phyloP scores from a whole-genome alignment of 2,329 filamentous ascomycete species.

The Fusarium illudens region DNA sequence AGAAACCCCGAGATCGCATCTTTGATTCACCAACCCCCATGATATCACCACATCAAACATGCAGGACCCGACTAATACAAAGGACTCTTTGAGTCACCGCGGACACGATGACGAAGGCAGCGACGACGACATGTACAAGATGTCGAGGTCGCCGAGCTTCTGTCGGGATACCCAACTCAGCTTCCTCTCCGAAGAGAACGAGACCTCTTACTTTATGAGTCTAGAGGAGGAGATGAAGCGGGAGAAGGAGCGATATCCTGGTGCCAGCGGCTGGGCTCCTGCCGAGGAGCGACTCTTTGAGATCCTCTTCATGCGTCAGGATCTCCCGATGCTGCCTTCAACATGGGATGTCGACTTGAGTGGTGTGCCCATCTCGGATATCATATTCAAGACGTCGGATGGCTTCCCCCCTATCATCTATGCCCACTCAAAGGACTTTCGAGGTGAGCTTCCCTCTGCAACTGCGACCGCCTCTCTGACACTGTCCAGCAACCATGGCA shows the following conservation, averaged over 20 bases:
- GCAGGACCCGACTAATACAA: slow-evolving; percentile 9
- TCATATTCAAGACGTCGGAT: slow-evolving; percentile 47
- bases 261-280: slow-evolving; percentile 59
- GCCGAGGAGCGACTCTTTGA: slow-evolving; percentile 58
- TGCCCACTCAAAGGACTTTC: slow-evolving; percentile 49
- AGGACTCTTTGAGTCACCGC: slow-evolving; percentile 12
- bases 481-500: slow-evolving; percentile 49
- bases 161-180: slow-evolving; percentile 8
- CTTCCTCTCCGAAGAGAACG: slow-evolving; percentile 13
- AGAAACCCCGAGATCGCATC: neutral
- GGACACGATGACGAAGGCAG: slow-evolving; percentile 3
- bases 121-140: slow-evolving; percentile 9
- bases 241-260: slow-evolving; percentile 53
- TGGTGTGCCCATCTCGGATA: slow-evolving; percentile 50
- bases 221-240: slow-evolving; percentile 52
- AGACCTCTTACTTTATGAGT: slow-evolving; percentile 1
- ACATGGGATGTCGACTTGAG: slow-evolving; percentile 54
- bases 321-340: slow-evolving; percentile 51
- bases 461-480: slow-evolving; percentile 16
- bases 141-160: slow-evolving; percentile 13
- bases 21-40: neutral
- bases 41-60: slow-evolving; percentile 3
- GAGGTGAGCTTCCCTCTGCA: slow-evolving; percentile 40
- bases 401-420: slow-evolving; percentile 50
- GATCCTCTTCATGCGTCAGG: slow-evolving; percentile 52